Evolutionary conservation across 345 rosid species (phyloP), one percentile per base, ranked within the genome.

Genomic region (Rhizophora apiculata): DNA sequence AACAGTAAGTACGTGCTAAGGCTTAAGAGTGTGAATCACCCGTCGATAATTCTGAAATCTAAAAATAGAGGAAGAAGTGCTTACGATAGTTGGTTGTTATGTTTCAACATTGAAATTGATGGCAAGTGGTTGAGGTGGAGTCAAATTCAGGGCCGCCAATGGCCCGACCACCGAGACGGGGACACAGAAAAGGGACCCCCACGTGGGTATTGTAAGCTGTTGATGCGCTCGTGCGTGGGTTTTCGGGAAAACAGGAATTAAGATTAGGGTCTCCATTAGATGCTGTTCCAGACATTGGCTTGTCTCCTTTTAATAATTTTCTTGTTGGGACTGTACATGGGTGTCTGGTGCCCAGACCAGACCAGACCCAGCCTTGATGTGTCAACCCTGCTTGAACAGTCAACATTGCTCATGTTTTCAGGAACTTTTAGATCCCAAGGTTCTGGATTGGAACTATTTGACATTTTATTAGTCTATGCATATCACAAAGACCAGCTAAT

Each of bases 111-210:
- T 24, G 26, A 16, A 56, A 8, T 56, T 9, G 31, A 56, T 10
- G 60, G 60, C 39, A 61, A 53, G 57, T 54, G 60, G 63, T 46
- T 3, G 13, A 11, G 29, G 68, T 54, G 66, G 69, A 65, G 77
- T 80, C 67, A 72, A 73, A 66, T 69, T 61, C 21, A 61, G 62
- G 78, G 80, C 70, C 68, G 62, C 68, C 4, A 61, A 31, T 26
- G 74, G 83, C 86, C 80, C 89, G 74, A 63, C 84, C 87, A 79
- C 77, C 90, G 15, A 85, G 86, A 82, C 89, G 97, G 90, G 90
- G 90, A 80, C 83, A 78, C 69, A 67, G 51, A 69, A 19, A 88
- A 85, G 58, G 70, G 18, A 43, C 18, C 80, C 79, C 78, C 89
- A 79, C 87, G 86, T 85, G 86, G 74, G 49, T 51, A 15, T 21